Evolutionary conservation across 208 protist species (phyloP), one percentile per base, ranked within the genome.

Genomic region (Wallacemonas sp.): DNA sequence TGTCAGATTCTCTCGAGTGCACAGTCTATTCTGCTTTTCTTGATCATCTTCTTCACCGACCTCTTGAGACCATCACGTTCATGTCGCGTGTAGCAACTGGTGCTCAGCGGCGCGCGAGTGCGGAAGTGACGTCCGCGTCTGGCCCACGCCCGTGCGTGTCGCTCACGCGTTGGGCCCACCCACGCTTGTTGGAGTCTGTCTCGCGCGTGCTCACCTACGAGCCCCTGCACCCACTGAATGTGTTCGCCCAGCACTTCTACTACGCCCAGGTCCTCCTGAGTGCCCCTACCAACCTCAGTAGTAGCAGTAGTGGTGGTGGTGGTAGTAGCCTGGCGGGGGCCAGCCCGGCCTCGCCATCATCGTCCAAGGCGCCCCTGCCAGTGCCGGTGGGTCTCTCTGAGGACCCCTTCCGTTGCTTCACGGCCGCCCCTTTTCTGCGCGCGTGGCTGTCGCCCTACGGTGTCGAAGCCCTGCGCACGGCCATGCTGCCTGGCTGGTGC

Each of bases 161-260:
- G 18, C 25, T 81, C 1, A 50, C 61, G 12, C 66, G 46, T 5
- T 86, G 72, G 75, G 11, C 70, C 38, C 55, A 59, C 28, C 42
- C 66, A 7, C 61, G 72, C 11, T 63, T 82, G 18, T 33, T 82
- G 2, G 66, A 80, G 45, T 41, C 48, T 22, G 65, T 77, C 1
- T 54, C 67, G 23, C 65, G 70, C 25, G 41, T 82, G 16, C 63
- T 82, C 29, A n/a, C 46, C 1, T 70, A 72, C 38, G 72, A 77
- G 57, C 80, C 80, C 14, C 39, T 57, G 22, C 72, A 79, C 38
- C 76, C 80, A 11, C 54, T 71, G 8, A 70, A 57, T 25, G 76
- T 63, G 1, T 48, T 82, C 22, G 45, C 48, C n/a, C 57, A 75
- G 22, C 65, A 61, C 70, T 67, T 86, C 16, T 57, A 70, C 33